Conservation (phyloP, 768 basidiomycete genomes). For the Boletus rubroflammeus region DNA sequence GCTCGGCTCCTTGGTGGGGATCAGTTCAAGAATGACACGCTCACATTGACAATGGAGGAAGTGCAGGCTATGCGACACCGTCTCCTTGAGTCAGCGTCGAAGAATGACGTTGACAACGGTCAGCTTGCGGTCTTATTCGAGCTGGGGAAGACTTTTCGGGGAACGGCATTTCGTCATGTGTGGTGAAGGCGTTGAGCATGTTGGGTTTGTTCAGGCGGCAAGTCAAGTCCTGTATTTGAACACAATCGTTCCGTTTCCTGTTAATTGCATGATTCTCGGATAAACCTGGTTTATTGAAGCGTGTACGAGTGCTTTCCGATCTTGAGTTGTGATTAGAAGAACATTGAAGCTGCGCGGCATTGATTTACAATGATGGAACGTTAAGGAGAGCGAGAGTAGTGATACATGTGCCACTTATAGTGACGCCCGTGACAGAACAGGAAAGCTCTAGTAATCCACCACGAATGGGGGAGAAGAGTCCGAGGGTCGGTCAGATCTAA, state of each 20-base stretch:
- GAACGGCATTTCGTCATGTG: constrained; percentile 22
- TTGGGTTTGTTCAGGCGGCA: background rate
- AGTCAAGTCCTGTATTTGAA: background rate
- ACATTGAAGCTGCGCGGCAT: background rate
- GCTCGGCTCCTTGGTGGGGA: background rate
- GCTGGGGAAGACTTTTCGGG: constrained; percentile 18
- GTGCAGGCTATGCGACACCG: constrained; percentile 13
- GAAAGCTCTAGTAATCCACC: background rate
- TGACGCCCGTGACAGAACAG: background rate
- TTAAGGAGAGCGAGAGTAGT: background rate
- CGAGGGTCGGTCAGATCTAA: constrained; percentile 2
- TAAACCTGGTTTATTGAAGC: background rate
- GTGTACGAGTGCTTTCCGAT: background rate
- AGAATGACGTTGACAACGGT: constrained; percentile 1
- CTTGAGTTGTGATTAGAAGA: background rate
- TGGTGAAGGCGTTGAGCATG: constrained; percentile 16
- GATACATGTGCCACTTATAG: background rate
- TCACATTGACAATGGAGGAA: constrained; percentile 19
- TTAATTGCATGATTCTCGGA: background rate
- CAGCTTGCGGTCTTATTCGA: constrained; percentile 21
- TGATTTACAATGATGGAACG: constrained; percentile 3
- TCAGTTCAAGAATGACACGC: background rate
- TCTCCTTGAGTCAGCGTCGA: constrained; percentile 8
- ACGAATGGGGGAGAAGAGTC: background rate
- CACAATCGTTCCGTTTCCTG: background rate